Base-by-base conservation (phyloP, 169 alveolate species). In the Plasmodium falciparum region DNA sequence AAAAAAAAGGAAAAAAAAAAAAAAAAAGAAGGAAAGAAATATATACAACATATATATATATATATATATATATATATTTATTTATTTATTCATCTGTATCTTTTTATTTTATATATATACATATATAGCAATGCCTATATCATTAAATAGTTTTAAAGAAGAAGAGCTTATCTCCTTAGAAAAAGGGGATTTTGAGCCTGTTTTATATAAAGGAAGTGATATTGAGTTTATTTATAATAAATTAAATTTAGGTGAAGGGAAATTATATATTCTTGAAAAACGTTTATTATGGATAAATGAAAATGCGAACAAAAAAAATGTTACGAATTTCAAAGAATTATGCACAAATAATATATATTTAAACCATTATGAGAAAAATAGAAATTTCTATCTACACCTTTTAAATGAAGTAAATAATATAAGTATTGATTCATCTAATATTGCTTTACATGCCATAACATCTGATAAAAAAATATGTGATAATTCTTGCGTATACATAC, bases 381-480 rank as follows among this genome's bases (percentile, higher is more conserved):
- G 29, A 17, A 24, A 45, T 24, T 83, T 70, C 33, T 83, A 69
- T 61, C 20, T 83, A 29, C 91, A 83, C 29, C 73, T 83, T 26
- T 49, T 83, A 29, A 83, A 83, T 58, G 78, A 83, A 9, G 74
- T 83, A n/a, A 59, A 45, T 45, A 69, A 33, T 75, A 71, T 83
- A 26, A 15, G 26, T 26, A 58, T 83, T 15, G 91, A 83, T 7
- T 83, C 91, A 6, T 83, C 91, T 11, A 63, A 22, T 52, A 83
- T 83, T 47, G 83, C 91, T 26, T 54, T 83, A 62, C 91, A 83
- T 83, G 91, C 91, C 56, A 69, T 83, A 17, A 54, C 91, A 17
- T 83, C 91, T 2, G 91, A 83, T 69, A 69, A 83, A 43, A 83
- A 83, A 22, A 69, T 83, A 45, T 83, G 85, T 20, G 20, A 15